phyloP scores from a whole-genome alignment of 1,139 yeast species.

The Protomyces gravidus region DNA sequence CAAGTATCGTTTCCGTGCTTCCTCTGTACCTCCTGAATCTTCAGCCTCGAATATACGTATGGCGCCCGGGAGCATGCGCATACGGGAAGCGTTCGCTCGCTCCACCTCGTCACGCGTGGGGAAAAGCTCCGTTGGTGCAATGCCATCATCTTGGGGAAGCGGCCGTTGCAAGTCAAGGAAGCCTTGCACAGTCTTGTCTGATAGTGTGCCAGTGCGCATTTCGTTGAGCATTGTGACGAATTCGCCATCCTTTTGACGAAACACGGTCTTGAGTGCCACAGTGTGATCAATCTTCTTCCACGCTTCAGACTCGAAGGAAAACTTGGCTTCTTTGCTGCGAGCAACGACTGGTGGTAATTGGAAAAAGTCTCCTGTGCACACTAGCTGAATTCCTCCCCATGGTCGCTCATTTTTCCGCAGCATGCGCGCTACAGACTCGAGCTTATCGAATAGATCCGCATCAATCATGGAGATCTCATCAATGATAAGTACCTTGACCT shows the following conservation, averaged over 20 bases:
- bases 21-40: conserved; percentile 59
- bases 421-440: conserved; percentile 59
- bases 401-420: conserved; percentile 54
- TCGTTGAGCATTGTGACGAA: conserved; percentile 85
- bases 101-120: conserved; percentile 86
- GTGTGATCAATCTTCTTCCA: conserved; percentile 73
- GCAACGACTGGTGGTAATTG: conserved; percentile 80
- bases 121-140: conserved; percentile 79
- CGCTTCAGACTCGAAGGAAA: conserved; percentile 71
- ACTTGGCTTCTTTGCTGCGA: conserved; percentile 44
- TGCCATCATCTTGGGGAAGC: conserved; percentile 58
- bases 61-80: conserved; percentile 52
- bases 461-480: conserved; percentile 90
- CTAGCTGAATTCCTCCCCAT: conserved; percentile 84
- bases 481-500: conserved; percentile 60
- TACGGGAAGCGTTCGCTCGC: conserved; percentile 58
- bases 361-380: conserved; percentile 84
- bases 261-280: conserved; percentile 70
- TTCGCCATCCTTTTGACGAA: conserved; percentile 79
- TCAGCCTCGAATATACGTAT: conserved; percentile 50
- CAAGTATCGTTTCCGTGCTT: conserved; percentile 44
- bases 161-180: conserved; percentile 58
- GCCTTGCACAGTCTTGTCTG: conserved; percentile 51
- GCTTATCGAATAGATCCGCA: conserved; percentile 65
- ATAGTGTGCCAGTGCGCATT: conserved; percentile 69